A percentile compares a stretch with the other conserved stretches of the same genome.
These are phyloP conservation scores for Gastrodia elata DNA, from an alignment of 106 monocot species.

Conservation along the genomic window DNA sequence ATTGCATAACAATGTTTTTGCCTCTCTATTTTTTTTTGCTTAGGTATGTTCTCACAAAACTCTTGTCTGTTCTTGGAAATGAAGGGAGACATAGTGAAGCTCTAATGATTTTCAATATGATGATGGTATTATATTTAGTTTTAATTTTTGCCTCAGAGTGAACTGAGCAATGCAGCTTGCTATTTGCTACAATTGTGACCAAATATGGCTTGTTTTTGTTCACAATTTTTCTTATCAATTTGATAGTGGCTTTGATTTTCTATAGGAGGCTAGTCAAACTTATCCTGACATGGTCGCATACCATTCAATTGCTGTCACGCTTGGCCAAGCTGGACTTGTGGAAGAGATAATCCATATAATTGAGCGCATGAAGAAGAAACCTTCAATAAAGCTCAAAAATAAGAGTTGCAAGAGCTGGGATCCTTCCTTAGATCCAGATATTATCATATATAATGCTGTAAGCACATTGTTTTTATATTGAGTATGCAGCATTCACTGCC, in stretches of 20 bases:
- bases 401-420: slow-evolving; percentile 63
- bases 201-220: slow-evolving; percentile 1
- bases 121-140: slow-evolving; percentile 51
- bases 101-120: slow-evolving; percentile 54
- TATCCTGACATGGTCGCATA: slow-evolving; percentile 98
- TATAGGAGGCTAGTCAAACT: slow-evolving; percentile 67
- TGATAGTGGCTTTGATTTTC: slow-evolving; percentile 1
- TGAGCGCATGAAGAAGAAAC: slow-evolving; percentile 71
- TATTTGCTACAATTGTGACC: neutral
- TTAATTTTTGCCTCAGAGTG: neutral
- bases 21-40: slow-evolving; percentile 8
- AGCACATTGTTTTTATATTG: slow-evolving; percentile 10
- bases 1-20: slow-evolving; percentile 3
- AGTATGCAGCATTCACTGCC: neutral
- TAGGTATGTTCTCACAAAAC: slow-evolving; percentile 96
- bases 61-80: slow-evolving; percentile 83
- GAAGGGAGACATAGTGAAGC: slow-evolving; percentile 73
- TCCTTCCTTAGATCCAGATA: slow-evolving; percentile 76
- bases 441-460: slow-evolving; percentile 77
- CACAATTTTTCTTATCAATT: neutral
- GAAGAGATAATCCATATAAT: slow-evolving; percentile 59
- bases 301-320: slow-evolving; percentile 79
- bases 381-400: slow-evolving; percentile 57
- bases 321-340: slow-evolving; percentile 91
- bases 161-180: neutral